Evolutionary conservation across 1,284 basidiomycete genomes (phyloP).

Genomic region (Thecaphora thlaspeos): DNA sequence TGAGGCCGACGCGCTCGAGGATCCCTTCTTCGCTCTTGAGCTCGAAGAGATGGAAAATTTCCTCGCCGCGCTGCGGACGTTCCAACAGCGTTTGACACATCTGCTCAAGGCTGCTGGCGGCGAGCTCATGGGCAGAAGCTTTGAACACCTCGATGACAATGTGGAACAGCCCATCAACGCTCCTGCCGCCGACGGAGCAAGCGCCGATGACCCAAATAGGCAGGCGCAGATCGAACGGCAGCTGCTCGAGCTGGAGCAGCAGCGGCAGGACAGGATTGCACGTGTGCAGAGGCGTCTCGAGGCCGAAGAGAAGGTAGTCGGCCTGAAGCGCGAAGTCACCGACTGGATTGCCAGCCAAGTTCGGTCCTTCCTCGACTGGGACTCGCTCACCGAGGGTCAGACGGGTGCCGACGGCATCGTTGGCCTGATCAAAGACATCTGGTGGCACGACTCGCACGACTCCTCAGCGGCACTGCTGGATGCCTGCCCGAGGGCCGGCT

Average conservation of each 20-base stretch:
- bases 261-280: slow-evolving; percentile 19
- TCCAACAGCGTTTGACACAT: slow-evolving; percentile 26
- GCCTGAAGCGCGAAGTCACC: slow-evolving; percentile 33
- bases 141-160: too few relatives aligned
- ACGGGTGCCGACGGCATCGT: slow-evolving; percentile 2
- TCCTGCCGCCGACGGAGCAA: too few relatives aligned
- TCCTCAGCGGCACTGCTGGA: slow-evolving; percentile 22
- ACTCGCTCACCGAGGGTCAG: slow-evolving; percentile 3
- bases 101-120: slow-evolving; percentile 4
- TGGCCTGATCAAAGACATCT: slow-evolving; percentile 19
- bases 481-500: slow-evolving; percentile 14
- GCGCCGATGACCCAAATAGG: too few relatives aligned
- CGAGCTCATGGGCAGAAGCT: too few relatives aligned
- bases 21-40: too few relatives aligned
- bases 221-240: too few relatives aligned
- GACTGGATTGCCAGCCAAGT: slow-evolving; percentile 23
- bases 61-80: slow-evolving; percentile 21
- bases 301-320: slow-evolving; percentile 33
- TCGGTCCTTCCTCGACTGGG: slow-evolving; percentile 13
- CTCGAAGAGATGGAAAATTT: slow-evolving; percentile 6
- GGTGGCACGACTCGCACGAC: slow-evolving; percentile 22
- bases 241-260: slow-evolving; percentile 2
- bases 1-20: not conserved
- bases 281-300: slow-evolving; percentile 25
- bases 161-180: too few relatives aligned